A percentile compares a stretch with the other conserved stretches of the same genome.
These are phyloP conservation scores for Pythium dissotocum DNA, from an alignment of 352 stramenopile genomes.

Conservation along the genomic window DNA sequence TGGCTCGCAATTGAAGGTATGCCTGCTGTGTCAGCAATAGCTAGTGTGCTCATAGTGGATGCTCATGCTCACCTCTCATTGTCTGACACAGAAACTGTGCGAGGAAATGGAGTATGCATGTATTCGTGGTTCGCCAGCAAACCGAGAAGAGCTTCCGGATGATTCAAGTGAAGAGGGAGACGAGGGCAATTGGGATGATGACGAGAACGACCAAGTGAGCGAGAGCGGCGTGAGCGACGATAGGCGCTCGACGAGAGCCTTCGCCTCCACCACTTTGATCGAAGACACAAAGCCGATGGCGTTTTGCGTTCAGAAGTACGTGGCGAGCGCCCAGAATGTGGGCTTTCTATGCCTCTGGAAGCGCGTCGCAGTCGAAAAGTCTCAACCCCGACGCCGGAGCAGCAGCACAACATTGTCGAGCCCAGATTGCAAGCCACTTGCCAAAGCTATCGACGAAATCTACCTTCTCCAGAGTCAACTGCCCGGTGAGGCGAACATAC, in stretches of 20 bases:
- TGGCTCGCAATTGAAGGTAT: conserved; percentile 44
- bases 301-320: conserved; percentile 50
- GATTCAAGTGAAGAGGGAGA: not conserved
- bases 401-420: not conserved
- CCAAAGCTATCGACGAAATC: conserved; percentile 9
- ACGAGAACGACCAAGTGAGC: not conserved
- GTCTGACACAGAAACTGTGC: conserved; percentile 35
- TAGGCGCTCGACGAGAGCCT: not conserved
- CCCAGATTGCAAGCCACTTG: not conserved
- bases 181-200: not conserved
- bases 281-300: not conserved
- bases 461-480: conserved; percentile 4
- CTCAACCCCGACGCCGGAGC: not conserved
- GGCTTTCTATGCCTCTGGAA: conserved; percentile 51
- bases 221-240: not conserved
- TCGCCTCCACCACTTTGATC: not conserved
- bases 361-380: conserved; percentile 2
- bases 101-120: conserved; percentile 40
- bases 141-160: no score
- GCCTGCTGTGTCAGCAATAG: no score
- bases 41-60: not conserved
- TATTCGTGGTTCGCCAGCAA: not conserved
- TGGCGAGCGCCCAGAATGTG: conserved; percentile 31
- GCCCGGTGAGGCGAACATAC: not conserved
- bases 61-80: not conserved